These are phyloP conservation scores for Chalaropsis thielavioides DNA, from an alignment of 2,329 filamentous ascomycete genomes.

Conservation along the genomic window DNA sequence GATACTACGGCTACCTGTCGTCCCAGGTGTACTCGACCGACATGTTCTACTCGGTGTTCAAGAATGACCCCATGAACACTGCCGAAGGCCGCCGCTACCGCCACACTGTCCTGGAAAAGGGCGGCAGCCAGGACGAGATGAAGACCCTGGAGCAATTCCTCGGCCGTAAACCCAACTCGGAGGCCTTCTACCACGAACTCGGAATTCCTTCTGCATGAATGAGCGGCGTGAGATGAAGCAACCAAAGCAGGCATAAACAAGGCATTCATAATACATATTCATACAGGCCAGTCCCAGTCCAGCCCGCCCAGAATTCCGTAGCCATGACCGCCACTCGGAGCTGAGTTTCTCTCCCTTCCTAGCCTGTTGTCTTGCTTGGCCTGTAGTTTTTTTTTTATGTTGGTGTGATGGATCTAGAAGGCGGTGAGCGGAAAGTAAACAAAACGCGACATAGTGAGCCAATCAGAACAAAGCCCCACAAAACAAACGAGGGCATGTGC, in stretches of 20 bases:
- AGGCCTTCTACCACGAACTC: slow-evolving; percentile 68
- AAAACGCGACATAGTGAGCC: slow-evolving; percentile 22
- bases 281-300: not conserved
- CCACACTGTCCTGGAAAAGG: slow-evolving; percentile 62
- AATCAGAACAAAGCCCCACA: slow-evolving; percentile 9
- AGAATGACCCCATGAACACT: slow-evolving; percentile 61
- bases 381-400: not conserved
- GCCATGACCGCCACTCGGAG: not conserved
- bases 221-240: not conserved
- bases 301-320: not conserved
- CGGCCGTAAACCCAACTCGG: slow-evolving; percentile 58
- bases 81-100: slow-evolving; percentile 61
- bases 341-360: too few relatives aligned
- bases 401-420: not conserved
- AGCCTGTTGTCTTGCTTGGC: not conserved
- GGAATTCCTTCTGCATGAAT: slow-evolving; percentile 29
- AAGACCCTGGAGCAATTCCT: slow-evolving; percentile 63
- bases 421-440: slow-evolving; percentile 22
- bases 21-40: slow-evolving; percentile 71
- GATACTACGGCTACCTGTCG: slow-evolving; percentile 63
- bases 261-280: not conserved
- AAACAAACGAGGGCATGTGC: slow-evolving; percentile 10
- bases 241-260: too few relatives aligned
- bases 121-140: slow-evolving; percentile 71
- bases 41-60: slow-evolving; percentile 75